These are phyloP conservation scores for sorghum (Sorghum bicolor) DNA, from an alignment of 176 grass and related monocot genomes.

Conservation along the genomic window DNA sequence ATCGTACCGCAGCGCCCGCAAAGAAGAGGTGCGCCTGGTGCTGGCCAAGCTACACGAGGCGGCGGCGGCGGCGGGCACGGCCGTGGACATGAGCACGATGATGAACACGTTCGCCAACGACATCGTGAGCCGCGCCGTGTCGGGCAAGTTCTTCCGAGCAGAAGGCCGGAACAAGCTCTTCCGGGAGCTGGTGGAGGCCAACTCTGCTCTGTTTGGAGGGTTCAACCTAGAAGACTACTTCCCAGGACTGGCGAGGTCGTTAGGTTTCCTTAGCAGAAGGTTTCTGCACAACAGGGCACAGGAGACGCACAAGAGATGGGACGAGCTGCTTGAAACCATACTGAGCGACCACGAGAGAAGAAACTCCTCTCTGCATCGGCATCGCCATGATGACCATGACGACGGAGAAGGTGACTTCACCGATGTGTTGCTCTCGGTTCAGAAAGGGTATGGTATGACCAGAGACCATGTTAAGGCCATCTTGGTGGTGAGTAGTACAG, in stretches of 20 bases:
- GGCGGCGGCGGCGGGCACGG: neutral
- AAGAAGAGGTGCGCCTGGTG: slow-evolving; percentile 6
- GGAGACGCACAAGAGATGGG: neutral
- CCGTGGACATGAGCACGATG: slow-evolving; percentile 36
- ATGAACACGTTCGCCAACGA: slow-evolving; percentile 9
- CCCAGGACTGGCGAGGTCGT: neutral
- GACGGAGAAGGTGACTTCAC: neutral
- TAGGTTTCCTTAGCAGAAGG: neutral
- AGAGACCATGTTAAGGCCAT: neutral
- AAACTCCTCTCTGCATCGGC: neutral
- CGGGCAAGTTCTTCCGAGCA: neutral
- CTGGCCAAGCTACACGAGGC: neutral
- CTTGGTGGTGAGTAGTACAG: neutral
- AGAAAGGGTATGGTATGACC: neutral
- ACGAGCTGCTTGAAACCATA: neutral
- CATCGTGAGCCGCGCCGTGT: neutral
- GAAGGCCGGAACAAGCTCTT: neutral
- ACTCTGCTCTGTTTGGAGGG: neutral
- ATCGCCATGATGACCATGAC: no score
- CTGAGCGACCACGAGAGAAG: neutral
- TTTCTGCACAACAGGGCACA: neutral
- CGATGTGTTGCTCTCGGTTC: neutral
- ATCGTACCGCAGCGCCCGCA: neutral
- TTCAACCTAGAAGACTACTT: neutral
- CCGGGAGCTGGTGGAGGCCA: neutral